Evolutionary conservation across 805 yeast species (phyloP), one percentile per base, ranked within the genome.

Genomic region (Myxozyma neglecta): DNA sequence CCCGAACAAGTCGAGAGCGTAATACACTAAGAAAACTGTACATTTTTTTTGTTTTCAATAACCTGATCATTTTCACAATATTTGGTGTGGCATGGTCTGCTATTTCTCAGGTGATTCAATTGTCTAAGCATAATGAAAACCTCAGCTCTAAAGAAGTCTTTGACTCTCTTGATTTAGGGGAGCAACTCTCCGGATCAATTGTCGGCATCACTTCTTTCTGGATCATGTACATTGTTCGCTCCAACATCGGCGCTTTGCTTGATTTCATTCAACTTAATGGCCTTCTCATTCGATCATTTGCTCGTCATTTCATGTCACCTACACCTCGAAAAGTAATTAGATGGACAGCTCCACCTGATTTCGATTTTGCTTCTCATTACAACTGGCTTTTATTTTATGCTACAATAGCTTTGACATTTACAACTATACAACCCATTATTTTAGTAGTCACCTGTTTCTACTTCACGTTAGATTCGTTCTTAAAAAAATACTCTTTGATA

Each of bases 171-270:
- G 67, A 65, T 3, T 64, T 76, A 9, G 73, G 72, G 2, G 63
- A 69, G 34, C 76, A 76, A 24, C 63, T 74, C 9, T 69, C 78
- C 1, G 70, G 72, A 3, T 74, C 79, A 6, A 70, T 76, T 43
- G 72, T 76, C 47, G 71, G 71, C 50, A 70, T 76, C 20, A 74
- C 79, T 6, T 72, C 77, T 8, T 76, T 76, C 67, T 76, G 79
- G 79, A 77, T 76, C 34, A 71, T 75, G 75, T 76, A 75, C 63
- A 59, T 75, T 5, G 56, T 76, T 18, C 69, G 74, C 20, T 72
- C 72, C 13, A 67, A 72, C 37, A 40, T 75, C 13, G 76, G 64
- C 13, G 20, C 73, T 7, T 61, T 73, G 24, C 56, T 74, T 3
- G 73, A 70, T 51, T 60, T 75, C 7, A 63, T 75, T 13, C 77